These are phyloP conservation scores for Apiotrichum brassicae DNA, from an alignment of 1,284 basidiomycete species.

Conservation along the genomic window DNA sequence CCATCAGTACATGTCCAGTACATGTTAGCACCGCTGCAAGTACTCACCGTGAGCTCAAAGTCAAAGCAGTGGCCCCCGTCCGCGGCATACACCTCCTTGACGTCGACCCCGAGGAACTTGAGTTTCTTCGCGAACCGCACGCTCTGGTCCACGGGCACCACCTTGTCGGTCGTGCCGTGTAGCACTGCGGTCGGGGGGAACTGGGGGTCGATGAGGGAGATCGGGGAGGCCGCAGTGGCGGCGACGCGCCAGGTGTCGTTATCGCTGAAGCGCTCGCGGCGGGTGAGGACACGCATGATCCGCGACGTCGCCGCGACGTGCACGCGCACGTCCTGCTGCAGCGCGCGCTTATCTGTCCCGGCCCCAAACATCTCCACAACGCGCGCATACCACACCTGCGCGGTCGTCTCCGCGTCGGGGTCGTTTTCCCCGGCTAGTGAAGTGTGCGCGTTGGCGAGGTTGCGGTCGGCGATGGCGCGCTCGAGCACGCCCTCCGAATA, in stretches of 20 bases:
- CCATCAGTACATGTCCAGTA: not conserved
- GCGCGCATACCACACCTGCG: not conserved
- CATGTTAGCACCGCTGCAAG: no score
- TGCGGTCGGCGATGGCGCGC: slow-evolving; percentile 9
- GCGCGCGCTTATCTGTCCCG: not conserved
- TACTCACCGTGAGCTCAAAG: slow-evolving; percentile 22
- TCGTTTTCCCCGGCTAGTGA: not conserved
- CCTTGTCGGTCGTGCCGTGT: slow-evolving; percentile 21
- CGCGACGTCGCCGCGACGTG: slow-evolving; percentile 1
- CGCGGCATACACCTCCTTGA: slow-evolving; percentile 14
- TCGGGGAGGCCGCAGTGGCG: not conserved
- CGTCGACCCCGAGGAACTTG: slow-evolving; percentile 12
- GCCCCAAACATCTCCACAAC: not conserved
- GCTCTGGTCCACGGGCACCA: slow-evolving; percentile 21
- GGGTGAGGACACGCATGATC: slow-evolving; percentile 4
- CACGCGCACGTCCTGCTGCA: slow-evolving; percentile 8
- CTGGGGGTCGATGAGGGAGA: not conserved
- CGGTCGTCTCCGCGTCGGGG: not conserved
- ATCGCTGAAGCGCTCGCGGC: not conserved
- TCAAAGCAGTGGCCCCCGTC: slow-evolving; percentile 26
- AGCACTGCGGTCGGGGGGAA: slow-evolving; percentile 29
- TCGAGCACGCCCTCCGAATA: slow-evolving; percentile 20
- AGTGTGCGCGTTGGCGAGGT: slow-evolving; percentile 6
- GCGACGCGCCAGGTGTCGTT: slow-evolving; percentile 1
- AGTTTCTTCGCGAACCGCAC: slow-evolving; percentile 17